Base-by-base conservation (phyloP, 2,329 filamentous ascomycete genomes). In the Plenodomus tracheiphilus region DNA sequence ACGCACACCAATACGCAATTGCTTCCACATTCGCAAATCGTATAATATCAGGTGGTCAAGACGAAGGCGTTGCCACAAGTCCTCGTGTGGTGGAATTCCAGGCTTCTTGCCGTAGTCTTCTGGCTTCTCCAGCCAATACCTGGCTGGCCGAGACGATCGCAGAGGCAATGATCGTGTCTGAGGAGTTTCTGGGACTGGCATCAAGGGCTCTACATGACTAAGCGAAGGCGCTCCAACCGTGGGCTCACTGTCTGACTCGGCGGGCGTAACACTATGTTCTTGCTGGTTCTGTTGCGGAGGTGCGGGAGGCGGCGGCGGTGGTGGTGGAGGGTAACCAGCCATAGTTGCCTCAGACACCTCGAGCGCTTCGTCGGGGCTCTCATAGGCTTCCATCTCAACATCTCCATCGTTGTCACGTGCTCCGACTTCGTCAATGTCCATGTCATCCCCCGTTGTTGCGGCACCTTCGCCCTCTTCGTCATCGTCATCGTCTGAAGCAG, bases 11-110 rank as follows among this genome's bases (percentile, higher is more conserved):
- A 93, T 91, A 47, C 94, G 85, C 25, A 95, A 84, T 69, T 91
- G 94, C 75, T 99, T 99, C 94, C 94, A 99, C 81, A 99, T 85
- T 36, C 94, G 82, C 43, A 99, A 76, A 70, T 99, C 94, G 69
- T 96, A 99, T 8, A 99, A 79, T 22, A 99, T 90, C 66, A 99
- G 82, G 84, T 91, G 96, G 72, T 99, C 94, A 5, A 99, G 79
- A 25, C 94, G 87, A 11, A 97, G 88, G 25, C 92, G 86, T 66
- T 93, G 85, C 76, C 91, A 91, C 4, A 99, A 80, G 65, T 99
- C 89, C 70, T 99, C 94, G 45, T 91, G 88, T 15, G 84, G 80
- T 40, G 86, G 86, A 6, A 87, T 76, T 45, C 81, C 81, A 25
- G 84, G 80, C 36, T 80, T 79, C 47, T 84, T 80, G 38, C 79